Conservation (phyloP, 1,284 basidiomycete genomes). For the Leccinum pachyderme region DNA sequence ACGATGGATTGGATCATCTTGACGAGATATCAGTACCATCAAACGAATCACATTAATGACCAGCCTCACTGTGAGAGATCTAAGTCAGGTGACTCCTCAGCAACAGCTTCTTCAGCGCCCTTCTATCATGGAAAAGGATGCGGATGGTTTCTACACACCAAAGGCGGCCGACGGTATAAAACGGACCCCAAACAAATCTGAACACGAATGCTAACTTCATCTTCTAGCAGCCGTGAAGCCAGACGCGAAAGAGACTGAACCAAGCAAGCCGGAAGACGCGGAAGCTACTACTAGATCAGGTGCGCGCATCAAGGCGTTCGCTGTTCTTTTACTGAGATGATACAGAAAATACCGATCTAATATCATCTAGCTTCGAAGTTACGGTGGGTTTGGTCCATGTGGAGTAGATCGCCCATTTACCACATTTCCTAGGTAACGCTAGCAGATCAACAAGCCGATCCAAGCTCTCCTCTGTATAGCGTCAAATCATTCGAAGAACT, state of each 20-base stretch:
- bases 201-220: conserved; percentile 12
- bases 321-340: not conserved
- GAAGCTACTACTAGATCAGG: conserved; percentile 23
- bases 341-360: conserved; percentile 49
- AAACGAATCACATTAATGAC: not conserved
- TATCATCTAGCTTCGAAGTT: conserved; percentile 74
- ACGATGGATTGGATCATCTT: conserved; percentile 17
- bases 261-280: conserved; percentile 21
- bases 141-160: conserved; percentile 69
- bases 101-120: conserved; percentile 2
- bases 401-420: conserved; percentile 9
- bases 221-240: conserved; percentile 16
- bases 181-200: not conserved
- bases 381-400: conserved; percentile 45
- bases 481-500: conserved; percentile 95
- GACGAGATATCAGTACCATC: not conserved
- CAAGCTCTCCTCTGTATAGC: conserved; percentile 93
- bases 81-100: conserved; percentile 23
- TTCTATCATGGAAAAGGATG: conserved; percentile 59
- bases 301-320: conserved; percentile 13
- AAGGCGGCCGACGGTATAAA: conserved; percentile 29
- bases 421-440: conserved; percentile 76
- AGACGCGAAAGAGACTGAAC: conserved; percentile 27
- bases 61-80: conserved; percentile 6
- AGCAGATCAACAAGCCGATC: conserved; percentile 95